Conservation (phyloP, 176 grass and related monocot species). For the Carex myosuroides region DNA sequence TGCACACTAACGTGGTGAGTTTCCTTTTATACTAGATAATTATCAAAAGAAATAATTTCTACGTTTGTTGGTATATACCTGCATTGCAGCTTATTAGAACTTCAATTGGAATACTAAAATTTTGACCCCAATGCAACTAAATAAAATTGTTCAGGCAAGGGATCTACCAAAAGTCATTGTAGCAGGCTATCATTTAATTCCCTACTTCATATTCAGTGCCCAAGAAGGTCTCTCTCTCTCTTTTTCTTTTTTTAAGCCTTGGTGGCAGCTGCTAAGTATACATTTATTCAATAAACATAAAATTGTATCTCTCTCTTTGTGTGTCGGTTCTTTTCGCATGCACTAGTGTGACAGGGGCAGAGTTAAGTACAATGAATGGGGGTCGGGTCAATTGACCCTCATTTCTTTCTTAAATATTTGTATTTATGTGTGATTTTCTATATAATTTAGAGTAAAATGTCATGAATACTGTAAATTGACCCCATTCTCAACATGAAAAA, state of each 20-base stretch:
- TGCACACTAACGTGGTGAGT: constrained; percentile 97
- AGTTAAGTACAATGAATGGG: too few species aligned
- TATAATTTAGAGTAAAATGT: too few species aligned
- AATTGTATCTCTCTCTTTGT: background rate
- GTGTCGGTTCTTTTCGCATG: background rate
- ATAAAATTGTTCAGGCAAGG: constrained; percentile 48
- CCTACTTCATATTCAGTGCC: constrained; percentile 92
- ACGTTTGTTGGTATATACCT: background rate
- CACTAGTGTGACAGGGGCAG: too few species aligned
- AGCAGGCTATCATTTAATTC: constrained; percentile 68
- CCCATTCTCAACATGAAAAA: too few species aligned
- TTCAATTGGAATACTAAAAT: background rate
- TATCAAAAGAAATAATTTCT: background rate
- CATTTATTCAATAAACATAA: background rate
- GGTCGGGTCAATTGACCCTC: too few species aligned
- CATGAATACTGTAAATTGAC: too few species aligned
- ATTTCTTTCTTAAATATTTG: too few species aligned
- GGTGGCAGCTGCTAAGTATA: background rate
- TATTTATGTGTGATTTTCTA: too few species aligned
- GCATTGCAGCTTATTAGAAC: background rate
- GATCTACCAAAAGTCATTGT: constrained; percentile 77
- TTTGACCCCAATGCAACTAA: background rate
- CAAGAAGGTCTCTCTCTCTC: constrained; percentile 47
- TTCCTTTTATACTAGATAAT: background rate
- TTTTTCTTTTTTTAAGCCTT: background rate